A percentile compares a stretch with the other conserved stretches of the same genome.
Conservation (phyloP, 257 asterid species). For the Gynochthodes officinalis region DNA sequence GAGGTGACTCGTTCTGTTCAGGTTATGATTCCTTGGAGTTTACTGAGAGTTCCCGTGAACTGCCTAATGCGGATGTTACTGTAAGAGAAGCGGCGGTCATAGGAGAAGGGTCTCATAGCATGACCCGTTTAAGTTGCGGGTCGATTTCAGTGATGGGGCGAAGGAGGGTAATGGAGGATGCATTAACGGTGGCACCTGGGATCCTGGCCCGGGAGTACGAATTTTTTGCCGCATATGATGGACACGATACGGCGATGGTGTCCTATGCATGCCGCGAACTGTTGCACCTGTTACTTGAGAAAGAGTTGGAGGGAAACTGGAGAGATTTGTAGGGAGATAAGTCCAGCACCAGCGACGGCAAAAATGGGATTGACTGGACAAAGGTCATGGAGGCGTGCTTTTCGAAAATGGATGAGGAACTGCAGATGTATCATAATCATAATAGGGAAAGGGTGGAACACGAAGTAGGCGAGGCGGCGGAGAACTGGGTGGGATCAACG, state of each 20-base stretch:
- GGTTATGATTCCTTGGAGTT: neutral
- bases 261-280: conserved; percentile 41
- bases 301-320: conserved; percentile 13
- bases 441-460: no score
- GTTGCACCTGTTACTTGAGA: conserved; percentile 38
- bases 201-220: conserved; percentile 31
- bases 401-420: conserved; percentile 38
- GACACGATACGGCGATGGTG: conserved; percentile 47
- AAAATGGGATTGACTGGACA: conserved; percentile 35
- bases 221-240: conserved; percentile 53
- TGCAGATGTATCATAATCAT: neutral
- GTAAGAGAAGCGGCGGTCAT: neutral
- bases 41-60: neutral
- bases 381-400: conserved; percentile 40
- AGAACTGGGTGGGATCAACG: conserved; percentile 38
- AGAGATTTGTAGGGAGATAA: neutral
- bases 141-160: conserved; percentile 53
- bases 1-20: neutral
- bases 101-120: neutral
- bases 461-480: neutral
- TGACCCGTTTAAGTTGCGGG: conserved; percentile 25
- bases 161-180: conserved; percentile 61
- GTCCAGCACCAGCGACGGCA: neutral
- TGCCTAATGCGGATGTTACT: neutral
- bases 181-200: conserved; percentile 26